phyloP scores from a whole-genome alignment of 352 stramenopile genomes.

The Pythium rishiriense region DNA sequence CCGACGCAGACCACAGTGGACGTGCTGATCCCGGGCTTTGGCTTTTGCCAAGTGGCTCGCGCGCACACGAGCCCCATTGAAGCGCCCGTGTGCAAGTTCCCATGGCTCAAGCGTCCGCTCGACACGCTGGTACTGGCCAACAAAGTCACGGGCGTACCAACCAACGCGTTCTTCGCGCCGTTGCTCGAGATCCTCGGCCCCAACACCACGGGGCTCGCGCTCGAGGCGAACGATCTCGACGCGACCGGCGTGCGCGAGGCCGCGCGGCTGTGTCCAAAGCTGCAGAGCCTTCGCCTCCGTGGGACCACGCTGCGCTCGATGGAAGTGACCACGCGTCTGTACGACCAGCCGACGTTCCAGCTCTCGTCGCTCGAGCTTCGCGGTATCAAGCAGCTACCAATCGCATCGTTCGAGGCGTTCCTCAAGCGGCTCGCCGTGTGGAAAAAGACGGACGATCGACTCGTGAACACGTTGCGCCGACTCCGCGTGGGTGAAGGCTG shows the following conservation, averaged over 20 bases:
- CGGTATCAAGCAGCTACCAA: not conserved
- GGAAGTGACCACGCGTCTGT: not conserved
- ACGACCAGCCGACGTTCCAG: not conserved
- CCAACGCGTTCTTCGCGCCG: not conserved
- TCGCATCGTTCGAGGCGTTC: not conserved
- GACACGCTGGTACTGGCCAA: constrained; percentile 5
- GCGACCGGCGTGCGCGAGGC: not conserved
- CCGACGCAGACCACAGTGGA: not conserved
- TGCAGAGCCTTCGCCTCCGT: not conserved
- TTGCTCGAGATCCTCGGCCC: not conserved
- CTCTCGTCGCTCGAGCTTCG: not conserved
- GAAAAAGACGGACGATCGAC: not conserved
- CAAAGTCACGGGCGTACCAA: not conserved
- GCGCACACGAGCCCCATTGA: not conserved
- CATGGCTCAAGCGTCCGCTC: not conserved
- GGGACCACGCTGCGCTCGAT: not conserved
- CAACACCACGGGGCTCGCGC: not conserved
- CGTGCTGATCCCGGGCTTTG: constrained; percentile 6
- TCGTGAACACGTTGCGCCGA: constrained; percentile 2
- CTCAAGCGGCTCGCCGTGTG: not conserved
- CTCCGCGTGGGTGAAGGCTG: not conserved
- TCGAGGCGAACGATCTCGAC: constrained; percentile 11
- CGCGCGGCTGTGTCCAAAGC: constrained; percentile 1
- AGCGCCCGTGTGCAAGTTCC: not conserved
- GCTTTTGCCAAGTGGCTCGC: not conserved